These are phyloP conservation scores for Acanthamoeba culbertsoni DNA, from an alignment of 208 protist species.

Conservation along the genomic window DNA sequence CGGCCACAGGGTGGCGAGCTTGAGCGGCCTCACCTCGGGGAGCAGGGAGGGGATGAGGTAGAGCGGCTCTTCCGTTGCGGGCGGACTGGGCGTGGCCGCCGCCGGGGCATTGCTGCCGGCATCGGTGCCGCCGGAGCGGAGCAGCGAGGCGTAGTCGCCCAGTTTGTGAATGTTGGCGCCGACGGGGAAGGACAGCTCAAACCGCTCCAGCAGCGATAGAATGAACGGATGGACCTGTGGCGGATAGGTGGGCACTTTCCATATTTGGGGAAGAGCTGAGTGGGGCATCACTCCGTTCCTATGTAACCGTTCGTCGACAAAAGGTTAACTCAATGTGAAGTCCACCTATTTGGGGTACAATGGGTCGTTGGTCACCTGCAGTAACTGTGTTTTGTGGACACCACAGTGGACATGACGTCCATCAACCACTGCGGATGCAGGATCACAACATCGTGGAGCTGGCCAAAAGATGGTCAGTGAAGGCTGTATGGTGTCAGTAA, in stretches of 20 bases:
- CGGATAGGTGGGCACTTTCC: constrained; percentile 7
- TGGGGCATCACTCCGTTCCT: constrained; percentile 29
- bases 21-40: not conserved
- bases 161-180: constrained; percentile 3
- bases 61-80: not conserved
- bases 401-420: constrained; percentile 45
- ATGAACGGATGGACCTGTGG: constrained; percentile 6
- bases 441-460: constrained; percentile 48
- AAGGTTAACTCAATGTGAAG: too few species aligned
- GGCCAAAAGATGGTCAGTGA: too few species aligned
- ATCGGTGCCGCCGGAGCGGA: not conserved
- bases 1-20: not conserved
- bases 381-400: constrained; percentile 60
- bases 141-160: not conserved
- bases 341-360: too few species aligned
- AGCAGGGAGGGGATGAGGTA: constrained; percentile 30
- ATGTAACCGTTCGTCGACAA: not conserved
- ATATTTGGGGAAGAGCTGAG: not conserved
- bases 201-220: constrained; percentile 29
- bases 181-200: constrained; percentile 37
- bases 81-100: too few species aligned
- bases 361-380: not conserved
- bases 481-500: not conserved
- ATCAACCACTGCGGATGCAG: constrained; percentile 47
- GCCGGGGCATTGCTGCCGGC: not conserved